Percentiles rank a stretch among this genome's conserved stretches.
Conservation (phyloP, 2,329 filamentous ascomycete genomes). For the Rhinocladiella similis region DNA sequence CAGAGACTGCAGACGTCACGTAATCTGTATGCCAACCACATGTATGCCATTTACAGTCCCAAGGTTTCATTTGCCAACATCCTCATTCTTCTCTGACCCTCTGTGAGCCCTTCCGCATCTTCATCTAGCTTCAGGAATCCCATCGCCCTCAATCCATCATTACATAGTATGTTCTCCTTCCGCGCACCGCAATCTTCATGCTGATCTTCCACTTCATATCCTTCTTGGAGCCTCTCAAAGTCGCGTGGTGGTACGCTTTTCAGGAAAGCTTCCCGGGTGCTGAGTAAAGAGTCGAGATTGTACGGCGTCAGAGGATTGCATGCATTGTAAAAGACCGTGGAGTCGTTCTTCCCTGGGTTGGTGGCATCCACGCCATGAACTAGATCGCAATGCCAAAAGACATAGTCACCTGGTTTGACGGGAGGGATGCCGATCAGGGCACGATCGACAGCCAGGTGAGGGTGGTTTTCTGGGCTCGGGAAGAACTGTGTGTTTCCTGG, state of each 20-base stretch:
- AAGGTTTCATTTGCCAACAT: too few species aligned
- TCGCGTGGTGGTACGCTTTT: constrained; percentile 12
- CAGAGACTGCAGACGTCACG: neutral
- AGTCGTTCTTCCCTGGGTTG: constrained; percentile 28
- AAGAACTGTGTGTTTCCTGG: constrained; percentile 26
- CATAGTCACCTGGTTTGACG: constrained; percentile 29
- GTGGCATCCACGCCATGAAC: constrained; percentile 30
- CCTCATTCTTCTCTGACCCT: too few species aligned
- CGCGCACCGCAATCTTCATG: too few species aligned
- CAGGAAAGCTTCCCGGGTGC: constrained; percentile 20
- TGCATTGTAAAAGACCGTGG: constrained; percentile 29
- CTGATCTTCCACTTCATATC: too few species aligned
- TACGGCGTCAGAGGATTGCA: constrained; percentile 27
- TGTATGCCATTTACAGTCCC: too few species aligned
- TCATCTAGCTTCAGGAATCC: too few species aligned
- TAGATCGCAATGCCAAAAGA: constrained; percentile 32
- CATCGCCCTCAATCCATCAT: too few species aligned
- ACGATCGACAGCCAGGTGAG: constrained; percentile 26
- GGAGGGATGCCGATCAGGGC: constrained; percentile 27
- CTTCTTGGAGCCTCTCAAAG: too few species aligned
- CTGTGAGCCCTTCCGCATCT: too few species aligned
- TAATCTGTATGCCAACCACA: too few species aligned
- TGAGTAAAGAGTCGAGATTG: constrained; percentile 23
- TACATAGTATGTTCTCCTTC: too few species aligned
- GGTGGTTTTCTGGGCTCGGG: constrained; percentile 22